phyloP scores from a whole-genome alignment of 1,284 basidiomycete genomes.

The Sporisorium iseilematis-ciliati region DNA sequence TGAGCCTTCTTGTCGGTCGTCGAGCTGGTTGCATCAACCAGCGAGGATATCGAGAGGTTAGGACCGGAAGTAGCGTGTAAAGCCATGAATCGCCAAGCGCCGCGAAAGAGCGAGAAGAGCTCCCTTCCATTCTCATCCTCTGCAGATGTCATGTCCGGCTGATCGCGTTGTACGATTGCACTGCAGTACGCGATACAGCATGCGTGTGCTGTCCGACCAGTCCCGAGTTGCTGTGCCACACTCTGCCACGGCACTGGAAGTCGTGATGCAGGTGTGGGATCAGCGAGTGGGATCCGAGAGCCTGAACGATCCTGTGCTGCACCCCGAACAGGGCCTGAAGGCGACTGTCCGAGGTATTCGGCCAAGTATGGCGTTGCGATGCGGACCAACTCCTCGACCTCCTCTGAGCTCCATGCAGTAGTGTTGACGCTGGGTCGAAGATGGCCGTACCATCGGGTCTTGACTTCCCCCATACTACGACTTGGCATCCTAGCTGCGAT shows the following conservation, averaged over 20 bases:
- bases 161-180: slow-evolving; percentile 25
- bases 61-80: slow-evolving; percentile 20
- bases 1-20: background rate
- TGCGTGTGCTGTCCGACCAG: slow-evolving; percentile 28
- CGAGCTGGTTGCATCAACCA: background rate
- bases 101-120: slow-evolving; percentile 43
- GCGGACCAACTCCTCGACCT: slow-evolving; percentile 20
- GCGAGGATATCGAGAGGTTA: slow-evolving; percentile 13
- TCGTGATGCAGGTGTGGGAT: background rate
- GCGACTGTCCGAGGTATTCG: slow-evolving; percentile 1
- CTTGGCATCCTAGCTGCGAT: slow-evolving; percentile 27
- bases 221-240: slow-evolving; percentile 27
- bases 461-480: slow-evolving; percentile 34
- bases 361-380: slow-evolving; percentile 21
- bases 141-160: slow-evolving; percentile 22
- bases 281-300: background rate
- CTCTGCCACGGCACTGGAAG: slow-evolving; percentile 30
- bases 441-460: slow-evolving; percentile 37
- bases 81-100: slow-evolving; percentile 45
- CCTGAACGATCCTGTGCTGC: background rate
- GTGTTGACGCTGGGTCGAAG: slow-evolving; percentile 40
- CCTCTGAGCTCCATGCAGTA: slow-evolving; percentile 16
- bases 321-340: background rate
- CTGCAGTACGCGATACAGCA: slow-evolving; percentile 39
- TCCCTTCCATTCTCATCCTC: slow-evolving; percentile 34